These are phyloP conservation scores for Pouteria campechiana DNA, from an alignment of 179 eudicot species.

Conservation along the genomic window DNA sequence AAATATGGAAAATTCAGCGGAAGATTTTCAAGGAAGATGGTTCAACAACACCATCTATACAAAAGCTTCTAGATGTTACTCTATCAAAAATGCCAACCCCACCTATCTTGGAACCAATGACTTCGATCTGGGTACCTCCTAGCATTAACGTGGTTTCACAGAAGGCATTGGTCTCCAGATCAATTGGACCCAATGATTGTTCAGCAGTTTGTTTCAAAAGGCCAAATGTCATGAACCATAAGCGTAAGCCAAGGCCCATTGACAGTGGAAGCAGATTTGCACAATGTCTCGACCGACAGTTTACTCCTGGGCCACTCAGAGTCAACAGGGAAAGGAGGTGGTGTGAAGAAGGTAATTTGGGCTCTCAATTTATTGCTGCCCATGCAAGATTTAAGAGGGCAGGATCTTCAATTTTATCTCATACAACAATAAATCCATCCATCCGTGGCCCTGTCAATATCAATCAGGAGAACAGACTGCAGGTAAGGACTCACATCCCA, in stretches of 20 bases:
- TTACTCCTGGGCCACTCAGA: too few species aligned
- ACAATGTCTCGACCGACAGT: too few species aligned
- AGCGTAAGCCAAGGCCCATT: too few species aligned
- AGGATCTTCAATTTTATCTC: too few species aligned
- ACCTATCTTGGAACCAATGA: conserved; percentile 1
- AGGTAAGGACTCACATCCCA: too few species aligned
- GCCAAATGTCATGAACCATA: conserved; percentile 23
- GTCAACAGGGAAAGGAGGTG: conserved; percentile 23
- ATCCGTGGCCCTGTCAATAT: too few species aligned
- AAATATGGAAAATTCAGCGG: conserved; percentile 53
- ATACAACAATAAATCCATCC: too few species aligned
- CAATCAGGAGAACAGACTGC: too few species aligned
- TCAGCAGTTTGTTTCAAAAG: conserved; percentile 14
- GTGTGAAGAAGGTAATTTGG: not conserved
- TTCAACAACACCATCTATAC: conserved; percentile 19
- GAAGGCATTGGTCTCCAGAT: conserved; percentile 9
- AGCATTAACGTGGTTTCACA: too few species aligned
- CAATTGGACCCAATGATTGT: conserved; percentile 14
- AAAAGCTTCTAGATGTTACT: conserved; percentile 8
- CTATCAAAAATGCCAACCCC: not conserved
- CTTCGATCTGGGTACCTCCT: conserved; percentile 5
- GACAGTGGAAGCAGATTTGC: too few species aligned
- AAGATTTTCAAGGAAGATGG: conserved; percentile 20
- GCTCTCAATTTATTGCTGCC: conserved; percentile 16
- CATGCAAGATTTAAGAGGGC: conserved; percentile 25